Evolutionary conservation across 192 early-diverging fungal genomes (phyloP), one percentile per base, ranked within the genome.

Genomic region (Linnemannia exigua): DNA sequence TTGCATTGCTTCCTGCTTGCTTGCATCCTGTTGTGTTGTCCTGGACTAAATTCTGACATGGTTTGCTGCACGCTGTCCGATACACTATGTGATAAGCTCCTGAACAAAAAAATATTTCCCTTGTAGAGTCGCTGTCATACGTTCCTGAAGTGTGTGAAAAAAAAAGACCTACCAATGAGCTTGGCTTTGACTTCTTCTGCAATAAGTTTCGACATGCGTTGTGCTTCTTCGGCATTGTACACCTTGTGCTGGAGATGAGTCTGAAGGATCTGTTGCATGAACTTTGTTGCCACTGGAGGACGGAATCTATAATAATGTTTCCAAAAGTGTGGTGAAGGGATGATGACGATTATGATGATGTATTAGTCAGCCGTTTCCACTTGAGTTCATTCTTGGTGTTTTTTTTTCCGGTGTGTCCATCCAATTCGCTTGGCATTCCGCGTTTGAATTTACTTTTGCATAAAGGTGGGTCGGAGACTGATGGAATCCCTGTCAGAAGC

Each of bases 141-240:
- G 44, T 46, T 46, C 50, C 50, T 51, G 17, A n/a, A n/a, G n/a
- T n/a, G n/a, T n/a, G n/a, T n/a, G n/a, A n/a, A n/a, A n/a, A n/a
- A n/a, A n/a, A n/a, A n/a, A n/a, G n/a, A n/a, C n/a, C n/a, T 66
- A 84, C 82, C 82, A 17, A 85, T 85, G 31, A 85, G 82, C 33
- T 85, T 85, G 11, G 72, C 50, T 68, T 85, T 85, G 77, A 85
- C 52, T 37, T 85, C 82, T 37, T 85, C 82, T 25, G 82, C 82
- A 37, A 85, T 85, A 5, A 67, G 20, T 38, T 85, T 85, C 50
- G 82, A 85, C 36, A 85, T 44, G 22, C 58, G 74, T 54, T 79
- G 82, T 19, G 67, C 37, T 31, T 79, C 76, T 8, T 85, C 82
- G 3, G 72, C 72, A 35, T 74, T 58, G 74, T 85, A 85, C 63